Evolutionary conservation across 176 grass and related monocot genomes (phyloP).

Genomic region (Aegilops umbellulata): DNA sequence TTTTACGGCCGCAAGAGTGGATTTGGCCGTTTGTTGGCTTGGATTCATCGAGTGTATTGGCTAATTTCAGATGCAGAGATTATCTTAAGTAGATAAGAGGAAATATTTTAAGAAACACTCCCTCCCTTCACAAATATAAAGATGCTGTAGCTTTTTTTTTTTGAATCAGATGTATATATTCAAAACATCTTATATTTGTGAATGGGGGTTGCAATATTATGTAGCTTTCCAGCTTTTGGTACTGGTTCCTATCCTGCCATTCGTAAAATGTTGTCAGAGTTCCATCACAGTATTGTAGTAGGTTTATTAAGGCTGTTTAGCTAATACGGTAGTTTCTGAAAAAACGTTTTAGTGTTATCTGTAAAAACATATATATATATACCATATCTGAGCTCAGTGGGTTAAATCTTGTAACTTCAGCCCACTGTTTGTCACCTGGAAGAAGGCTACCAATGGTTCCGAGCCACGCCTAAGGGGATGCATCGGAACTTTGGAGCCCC

Average conservation of each 20-base stretch:
- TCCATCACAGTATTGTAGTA: background rate
- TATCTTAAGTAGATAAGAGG: background rate
- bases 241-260: background rate
- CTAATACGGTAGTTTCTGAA: background rate
- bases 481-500: conserved; percentile 93
- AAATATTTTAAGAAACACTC: background rate
- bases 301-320: background rate
- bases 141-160: too few species aligned
- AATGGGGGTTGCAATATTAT: too few species aligned
- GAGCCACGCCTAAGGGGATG: conserved; percentile 93
- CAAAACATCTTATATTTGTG: too few species aligned
- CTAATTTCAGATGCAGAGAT: background rate
- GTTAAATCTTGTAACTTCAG: conserved; percentile 49
- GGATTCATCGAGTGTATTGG: background rate
- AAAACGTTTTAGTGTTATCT: background rate
- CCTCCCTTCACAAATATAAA: too few species aligned
- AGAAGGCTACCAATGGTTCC: conserved; percentile 85
- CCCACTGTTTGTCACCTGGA: conserved; percentile 99
- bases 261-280: background rate
- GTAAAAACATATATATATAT: background rate
- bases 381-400: background rate
- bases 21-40: background rate
- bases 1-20: background rate
- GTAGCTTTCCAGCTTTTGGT: background rate
- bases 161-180: too few species aligned